These are phyloP conservation scores for Leccinum subgranulosum DNA, from an alignment of 768 basidiomycete genomes.

Conservation along the genomic window DNA sequence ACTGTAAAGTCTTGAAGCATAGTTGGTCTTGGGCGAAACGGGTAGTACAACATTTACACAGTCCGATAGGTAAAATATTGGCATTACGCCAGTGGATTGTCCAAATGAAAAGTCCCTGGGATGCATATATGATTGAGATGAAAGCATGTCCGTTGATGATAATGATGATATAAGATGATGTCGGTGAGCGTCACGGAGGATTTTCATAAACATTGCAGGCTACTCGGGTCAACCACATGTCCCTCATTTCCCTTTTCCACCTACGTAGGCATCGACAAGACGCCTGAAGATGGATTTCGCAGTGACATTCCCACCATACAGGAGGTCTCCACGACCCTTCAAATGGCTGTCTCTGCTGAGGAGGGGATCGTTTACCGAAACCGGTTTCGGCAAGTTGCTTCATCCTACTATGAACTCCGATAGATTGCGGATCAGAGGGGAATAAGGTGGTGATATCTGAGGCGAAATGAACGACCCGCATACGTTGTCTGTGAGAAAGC, in stretches of 20 bases:
- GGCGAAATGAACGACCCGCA: conserved; percentile 52
- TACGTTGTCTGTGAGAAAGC: conserved; percentile 53
- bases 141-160: conserved; percentile 3
- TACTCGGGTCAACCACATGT: conserved; percentile 45
- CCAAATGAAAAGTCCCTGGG: neutral
- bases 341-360: conserved; percentile 9
- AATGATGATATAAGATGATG: neutral
- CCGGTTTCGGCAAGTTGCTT: conserved; percentile 6
- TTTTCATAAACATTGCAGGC: conserved; percentile 46
- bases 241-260: conserved; percentile 41
- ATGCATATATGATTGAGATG: conserved; percentile 1
- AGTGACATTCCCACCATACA: conserved; percentile 33
- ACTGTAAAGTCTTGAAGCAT: neutral
- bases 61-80: neutral
- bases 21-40: neutral
- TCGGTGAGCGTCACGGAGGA: conserved; percentile 4
- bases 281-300: conserved; percentile 22
- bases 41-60: neutral
- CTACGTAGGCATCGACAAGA: conserved; percentile 27
- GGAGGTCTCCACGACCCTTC: conserved; percentile 37
- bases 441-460: conserved; percentile 46
- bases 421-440: conserved; percentile 23
- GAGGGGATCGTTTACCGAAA: conserved; percentile 6
- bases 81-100: conserved; percentile 11
- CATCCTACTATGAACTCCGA: conserved; percentile 2